Percentiles rank a stretch among this genome's conserved stretches.
Evolutionary conservation across 192 early-diverging fungal genomes (phyloP).

Genomic region (Rhizoclosmatium sp.): DNA sequence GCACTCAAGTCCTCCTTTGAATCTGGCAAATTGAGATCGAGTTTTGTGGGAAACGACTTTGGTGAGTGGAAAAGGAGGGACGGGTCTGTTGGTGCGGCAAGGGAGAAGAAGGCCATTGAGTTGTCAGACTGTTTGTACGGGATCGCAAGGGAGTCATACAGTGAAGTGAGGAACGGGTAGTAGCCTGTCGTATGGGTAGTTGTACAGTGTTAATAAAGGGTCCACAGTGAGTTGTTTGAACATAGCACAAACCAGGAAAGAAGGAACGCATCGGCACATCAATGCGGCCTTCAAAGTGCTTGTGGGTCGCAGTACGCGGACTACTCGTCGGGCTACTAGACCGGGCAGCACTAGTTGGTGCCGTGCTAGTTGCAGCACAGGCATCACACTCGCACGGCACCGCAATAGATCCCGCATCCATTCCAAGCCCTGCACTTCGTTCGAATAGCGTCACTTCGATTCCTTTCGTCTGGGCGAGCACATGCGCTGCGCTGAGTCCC

Average conservation of each 20-base stretch:
- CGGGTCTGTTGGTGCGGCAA: conserved; percentile 14
- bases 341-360: conserved; percentile 1
- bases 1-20: not conserved
- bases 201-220: not conserved
- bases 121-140: conserved; percentile 43
- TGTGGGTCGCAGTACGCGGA: not conserved
- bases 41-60: conserved; percentile 33
- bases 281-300: conserved; percentile 42
- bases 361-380: conserved; percentile 12
- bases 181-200: conserved; percentile 29
- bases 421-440: conserved; percentile 44
- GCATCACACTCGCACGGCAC: conserved; percentile 38
- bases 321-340: not conserved
- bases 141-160: conserved; percentile 50
- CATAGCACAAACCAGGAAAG: conserved; percentile 46
- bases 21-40: conserved; percentile 4
- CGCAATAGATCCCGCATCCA: conserved; percentile 53
- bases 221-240: not conserved
- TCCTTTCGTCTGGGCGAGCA: conserved; percentile 41
- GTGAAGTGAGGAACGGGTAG: conserved; percentile 48
- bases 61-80: conserved; percentile 19
- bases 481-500: conserved; percentile 53
- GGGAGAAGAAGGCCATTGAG: conserved; percentile 51
- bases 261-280: conserved; percentile 65
- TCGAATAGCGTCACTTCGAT: conserved; percentile 9